A percentile compares a stretch with the other conserved stretches of the same genome.
Evolutionary conservation across 2,329 filamentous ascomycete species (phyloP).

Genomic region (Myriosclerotinia scirpicola): DNA sequence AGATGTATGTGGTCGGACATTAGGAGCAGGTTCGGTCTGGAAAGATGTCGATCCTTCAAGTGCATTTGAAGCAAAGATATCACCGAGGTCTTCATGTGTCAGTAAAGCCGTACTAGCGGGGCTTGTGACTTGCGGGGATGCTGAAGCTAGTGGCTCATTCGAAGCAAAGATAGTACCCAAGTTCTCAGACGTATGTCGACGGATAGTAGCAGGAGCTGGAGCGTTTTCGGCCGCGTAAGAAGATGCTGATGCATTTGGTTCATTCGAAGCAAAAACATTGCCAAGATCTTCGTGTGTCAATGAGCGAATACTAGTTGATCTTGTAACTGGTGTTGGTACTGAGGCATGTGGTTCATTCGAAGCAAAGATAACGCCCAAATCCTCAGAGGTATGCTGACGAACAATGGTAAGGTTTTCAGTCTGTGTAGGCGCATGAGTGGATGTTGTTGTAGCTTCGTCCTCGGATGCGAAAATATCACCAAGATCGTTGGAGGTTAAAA

Average conservation of each 20-base stretch:
- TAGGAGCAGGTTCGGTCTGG: not conserved
- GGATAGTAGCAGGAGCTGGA: no score
- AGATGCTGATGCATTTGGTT: not conserved
- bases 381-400: slow-evolving; percentile 13
- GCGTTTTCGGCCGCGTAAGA: not conserved
- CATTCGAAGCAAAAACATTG: not conserved
- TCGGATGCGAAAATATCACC: not conserved
- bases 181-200: not conserved
- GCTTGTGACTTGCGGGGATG: not conserved
- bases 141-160: not conserved
- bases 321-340: slow-evolving; percentile 1
- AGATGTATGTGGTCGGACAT: slow-evolving; percentile 4
- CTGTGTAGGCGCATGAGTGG: not conserved
- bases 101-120: not conserved
- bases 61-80: not conserved
- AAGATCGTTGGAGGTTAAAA: not conserved
- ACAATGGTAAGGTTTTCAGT: not conserved
- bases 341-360: not conserved
- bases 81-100: not conserved
- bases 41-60: not conserved
- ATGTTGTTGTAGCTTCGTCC: not conserved
- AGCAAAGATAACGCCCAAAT: slow-evolving; percentile 5
- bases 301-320: not conserved
- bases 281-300: slow-evolving; percentile 5
- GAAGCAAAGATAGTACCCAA: not conserved